phyloP scores from a whole-genome alignment of 2,329 filamentous ascomycete genomes.

The Sarocladiaceae sp. region DNA sequence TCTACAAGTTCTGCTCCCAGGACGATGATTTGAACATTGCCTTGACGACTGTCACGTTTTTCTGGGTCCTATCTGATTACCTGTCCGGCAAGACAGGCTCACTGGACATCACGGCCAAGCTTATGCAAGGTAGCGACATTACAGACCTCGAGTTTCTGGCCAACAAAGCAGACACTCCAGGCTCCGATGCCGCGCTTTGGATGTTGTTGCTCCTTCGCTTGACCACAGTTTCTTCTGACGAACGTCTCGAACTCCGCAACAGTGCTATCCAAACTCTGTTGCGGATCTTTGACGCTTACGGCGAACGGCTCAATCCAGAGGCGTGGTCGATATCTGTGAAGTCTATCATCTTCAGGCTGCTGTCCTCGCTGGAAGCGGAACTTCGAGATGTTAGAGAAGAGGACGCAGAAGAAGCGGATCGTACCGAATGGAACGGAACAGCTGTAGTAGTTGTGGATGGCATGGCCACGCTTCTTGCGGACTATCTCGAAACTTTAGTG shows the following conservation, averaged over 20 bases:
- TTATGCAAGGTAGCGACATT: conserved; percentile 46
- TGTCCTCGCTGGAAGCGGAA: conserved; percentile 64
- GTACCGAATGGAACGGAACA: conserved; percentile 67
- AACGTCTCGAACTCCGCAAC: conserved; percentile 72
- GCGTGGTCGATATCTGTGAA: conserved; percentile 83
- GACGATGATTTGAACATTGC: conserved; percentile 93
- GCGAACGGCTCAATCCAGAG: conserved; percentile 70
- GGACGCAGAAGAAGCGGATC: conserved; percentile 36
- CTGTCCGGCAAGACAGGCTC: conserved; percentile 58
- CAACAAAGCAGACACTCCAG: conserved; percentile 51
- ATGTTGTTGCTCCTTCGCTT: conserved; percentile 70
- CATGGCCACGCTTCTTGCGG: conserved; percentile 67
- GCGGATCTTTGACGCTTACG: conserved; percentile 88
- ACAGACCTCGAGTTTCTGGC: conserved; percentile 55
- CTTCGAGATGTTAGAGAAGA: conserved; percentile 35
- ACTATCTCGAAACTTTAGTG: conserved; percentile 70
- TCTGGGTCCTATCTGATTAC: conserved; percentile 93
- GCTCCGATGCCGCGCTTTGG: conserved; percentile 71
- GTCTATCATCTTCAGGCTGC: conserved; percentile 73
- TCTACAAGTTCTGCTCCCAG: conserved; percentile 86
- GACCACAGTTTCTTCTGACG: conserved; percentile 66
- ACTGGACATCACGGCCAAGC: conserved; percentile 53
- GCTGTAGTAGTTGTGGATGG: conserved; percentile 71
- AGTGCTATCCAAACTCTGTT: conserved; percentile 89
- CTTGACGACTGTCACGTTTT: conserved; percentile 89